These are phyloP conservation scores for Biancaea sappan DNA, from an alignment of 306 rosid species.

Conservation along the genomic window DNA sequence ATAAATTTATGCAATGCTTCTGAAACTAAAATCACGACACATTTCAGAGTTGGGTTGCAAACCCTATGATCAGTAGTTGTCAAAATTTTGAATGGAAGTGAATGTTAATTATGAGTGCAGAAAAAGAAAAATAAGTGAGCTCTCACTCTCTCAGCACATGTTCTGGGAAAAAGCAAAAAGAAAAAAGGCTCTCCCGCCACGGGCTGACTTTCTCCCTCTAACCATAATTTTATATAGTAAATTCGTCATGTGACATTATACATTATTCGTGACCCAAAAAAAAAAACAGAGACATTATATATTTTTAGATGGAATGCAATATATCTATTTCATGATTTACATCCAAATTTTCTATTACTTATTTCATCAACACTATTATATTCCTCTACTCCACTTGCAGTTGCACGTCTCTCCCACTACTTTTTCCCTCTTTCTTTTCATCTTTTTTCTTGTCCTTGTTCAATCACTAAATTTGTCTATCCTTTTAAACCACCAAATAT, in stretches of 20 bases:
- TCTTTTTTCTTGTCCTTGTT: slow-evolving; percentile 2
- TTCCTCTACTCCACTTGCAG: slow-evolving; percentile 32
- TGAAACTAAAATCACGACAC: not conserved
- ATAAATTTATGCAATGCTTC: no score
- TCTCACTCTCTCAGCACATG: slow-evolving; percentile 33
- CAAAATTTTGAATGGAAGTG: slow-evolving; percentile 22
- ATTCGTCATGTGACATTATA: not conserved
- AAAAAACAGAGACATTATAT: no score
- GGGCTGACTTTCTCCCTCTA: not conserved
- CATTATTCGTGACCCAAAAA: no score
- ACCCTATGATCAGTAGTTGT: not conserved
- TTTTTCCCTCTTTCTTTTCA: not conserved
- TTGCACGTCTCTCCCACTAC: slow-evolving; percentile 24
- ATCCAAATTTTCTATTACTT: not conserved
- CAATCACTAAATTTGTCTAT: slow-evolving; percentile 27
- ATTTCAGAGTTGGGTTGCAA: not conserved
- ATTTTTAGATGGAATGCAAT: no score
- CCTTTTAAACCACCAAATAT: not conserved
- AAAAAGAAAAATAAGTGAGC: slow-evolving; percentile 30
- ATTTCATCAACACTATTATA: not conserved
- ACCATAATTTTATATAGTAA: not conserved
- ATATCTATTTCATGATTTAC: no score
- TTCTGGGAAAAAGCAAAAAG: not conserved
- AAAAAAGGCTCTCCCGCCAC: not conserved
- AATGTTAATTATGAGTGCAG: slow-evolving; percentile 1